Conservation (phyloP, 2,329 filamentous ascomycete genomes). For the Alternaria alternata region DNA sequence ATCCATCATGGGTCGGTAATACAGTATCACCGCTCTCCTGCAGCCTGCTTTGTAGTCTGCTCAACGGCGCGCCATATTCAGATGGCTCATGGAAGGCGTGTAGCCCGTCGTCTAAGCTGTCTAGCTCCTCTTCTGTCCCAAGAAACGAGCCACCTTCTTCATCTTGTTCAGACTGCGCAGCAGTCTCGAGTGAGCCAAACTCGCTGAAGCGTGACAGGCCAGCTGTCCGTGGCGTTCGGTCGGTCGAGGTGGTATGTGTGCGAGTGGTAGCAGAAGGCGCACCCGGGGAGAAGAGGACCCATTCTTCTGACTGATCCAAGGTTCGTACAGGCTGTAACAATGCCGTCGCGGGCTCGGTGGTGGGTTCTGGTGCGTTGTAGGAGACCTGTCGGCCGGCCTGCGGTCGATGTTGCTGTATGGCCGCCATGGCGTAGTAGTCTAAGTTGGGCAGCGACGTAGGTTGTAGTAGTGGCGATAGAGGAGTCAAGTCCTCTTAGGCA, state of each 20-base stretch:
- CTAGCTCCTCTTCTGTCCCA: constrained; percentile 71
- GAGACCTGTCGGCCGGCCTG: constrained; percentile 46
- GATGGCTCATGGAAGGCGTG: constrained; percentile 80
- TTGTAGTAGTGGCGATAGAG: constrained; percentile 21
- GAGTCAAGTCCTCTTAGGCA: constrained; percentile 23
- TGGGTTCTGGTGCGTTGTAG: constrained; percentile 40
- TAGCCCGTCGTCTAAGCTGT: constrained; percentile 91
- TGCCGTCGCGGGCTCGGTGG: constrained; percentile 32
- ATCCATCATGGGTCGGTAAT: constrained; percentile 89
- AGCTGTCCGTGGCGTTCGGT: constrained; percentile 70
- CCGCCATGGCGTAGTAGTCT: constrained; percentile 44
- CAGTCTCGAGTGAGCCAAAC: constrained; percentile 78
- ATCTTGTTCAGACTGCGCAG: constrained; percentile 63
- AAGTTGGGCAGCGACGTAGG: constrained; percentile 13
- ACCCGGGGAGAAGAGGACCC: constrained; percentile 86
- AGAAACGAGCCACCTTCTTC: constrained; percentile 53
- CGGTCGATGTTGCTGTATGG: constrained; percentile 50
- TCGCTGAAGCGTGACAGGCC: constrained; percentile 80
- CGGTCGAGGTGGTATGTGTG: constrained; percentile 71
- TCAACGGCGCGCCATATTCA: constrained; percentile 51
- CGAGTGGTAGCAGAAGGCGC: constrained; percentile 70
- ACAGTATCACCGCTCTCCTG: constrained; percentile 71
- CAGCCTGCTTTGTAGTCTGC: constrained; percentile 57
- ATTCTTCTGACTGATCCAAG: constrained; percentile 83
- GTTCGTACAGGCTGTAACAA: constrained; percentile 55